Evolutionary conservation across 2,329 filamentous ascomycete species (phyloP), one percentile per base, ranked within the genome.

Genomic region (Aspergillus neotritici): DNA sequence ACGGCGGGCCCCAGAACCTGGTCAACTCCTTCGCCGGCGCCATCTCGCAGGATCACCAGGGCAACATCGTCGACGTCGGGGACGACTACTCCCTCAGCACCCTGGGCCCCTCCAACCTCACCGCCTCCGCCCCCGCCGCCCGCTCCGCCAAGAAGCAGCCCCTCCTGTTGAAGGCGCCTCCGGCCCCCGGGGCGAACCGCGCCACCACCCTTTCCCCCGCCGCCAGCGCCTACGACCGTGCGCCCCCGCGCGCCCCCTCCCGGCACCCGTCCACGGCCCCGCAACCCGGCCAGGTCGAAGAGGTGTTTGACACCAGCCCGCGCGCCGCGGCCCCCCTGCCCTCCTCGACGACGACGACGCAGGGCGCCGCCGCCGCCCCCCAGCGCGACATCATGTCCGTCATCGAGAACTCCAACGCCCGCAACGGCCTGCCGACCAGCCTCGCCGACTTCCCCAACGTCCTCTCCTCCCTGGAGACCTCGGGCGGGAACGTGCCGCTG

Each of bases 21-120:
- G 82, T 86, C 43, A 90, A 94, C 54, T 84, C 95, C 60, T 86
- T 97, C 60, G 81, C 83, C 4, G 84, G 82, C 52, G 79, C 86
- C 46, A 83, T 93, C 44, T 80, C 84, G 11, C 73, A 77, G 36
- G 74, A 76, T 34, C 77, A 76, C 33, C 77, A 78, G 52, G 76
- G 78, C 14, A 80, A 78, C 53, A 75, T 83, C 9, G 78, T 83
- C 17, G 80, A 84, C 57, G 71, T 82, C 34, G 75, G 72, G n/a
- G 78, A 83, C 56, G 75, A 71, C 47, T 67, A 60, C 41, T 48
- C 57, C 14, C 52, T 63, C 39, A 58, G 66, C 60, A 37, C 67
- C 56, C 47, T 69, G 47, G 52, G 65, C 48, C 48, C 51, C 17
- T 6, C 43, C 31, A 51, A 66, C 35, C 50, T 65, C 47, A 57